Evolutionary conservation across 78 protist species (phyloP).

Genomic region (Neovahlkampfia damariscottae): DNA sequence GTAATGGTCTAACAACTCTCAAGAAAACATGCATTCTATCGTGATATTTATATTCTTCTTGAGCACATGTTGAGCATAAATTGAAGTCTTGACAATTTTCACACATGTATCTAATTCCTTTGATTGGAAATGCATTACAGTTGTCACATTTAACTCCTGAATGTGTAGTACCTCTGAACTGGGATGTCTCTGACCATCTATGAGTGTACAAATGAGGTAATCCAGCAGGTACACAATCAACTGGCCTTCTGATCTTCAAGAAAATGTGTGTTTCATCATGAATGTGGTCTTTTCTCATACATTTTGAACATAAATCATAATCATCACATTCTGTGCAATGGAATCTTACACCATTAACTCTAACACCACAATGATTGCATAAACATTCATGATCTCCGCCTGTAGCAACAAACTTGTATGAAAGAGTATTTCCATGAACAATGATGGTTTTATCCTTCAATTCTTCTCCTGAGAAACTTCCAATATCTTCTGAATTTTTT

Average conservation of each 20-base stretch:
- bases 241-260: slow-evolving; percentile 10
- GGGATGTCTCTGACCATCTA: background rate
- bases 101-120: background rate
- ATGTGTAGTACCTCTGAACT: background rate
- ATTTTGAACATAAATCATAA: background rate
- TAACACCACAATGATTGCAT: background rate
- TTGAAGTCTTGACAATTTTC: slow-evolving; percentile 10
- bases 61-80: slow-evolving; percentile 1
- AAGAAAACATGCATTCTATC: background rate
- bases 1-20: background rate
- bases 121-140: background rate
- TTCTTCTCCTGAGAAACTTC: slow-evolving; percentile 6
- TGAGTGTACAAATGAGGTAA: background rate
- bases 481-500: background rate
- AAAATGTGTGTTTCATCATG: slow-evolving; percentile 1
- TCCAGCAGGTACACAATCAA: slow-evolving; percentile 1
- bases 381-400: background rate
- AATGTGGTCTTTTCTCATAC: background rate
- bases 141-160: background rate
- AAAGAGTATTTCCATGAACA: background rate
- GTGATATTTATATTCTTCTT: background rate
- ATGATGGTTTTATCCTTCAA: background rate
- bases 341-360: background rate
- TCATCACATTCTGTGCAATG: slow-evolving; percentile 5
- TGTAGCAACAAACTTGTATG: background rate